phyloP scores from a whole-genome alignment of 371 early-diverging fungal genomes.

The Actinomortierella wolfii region DNA sequence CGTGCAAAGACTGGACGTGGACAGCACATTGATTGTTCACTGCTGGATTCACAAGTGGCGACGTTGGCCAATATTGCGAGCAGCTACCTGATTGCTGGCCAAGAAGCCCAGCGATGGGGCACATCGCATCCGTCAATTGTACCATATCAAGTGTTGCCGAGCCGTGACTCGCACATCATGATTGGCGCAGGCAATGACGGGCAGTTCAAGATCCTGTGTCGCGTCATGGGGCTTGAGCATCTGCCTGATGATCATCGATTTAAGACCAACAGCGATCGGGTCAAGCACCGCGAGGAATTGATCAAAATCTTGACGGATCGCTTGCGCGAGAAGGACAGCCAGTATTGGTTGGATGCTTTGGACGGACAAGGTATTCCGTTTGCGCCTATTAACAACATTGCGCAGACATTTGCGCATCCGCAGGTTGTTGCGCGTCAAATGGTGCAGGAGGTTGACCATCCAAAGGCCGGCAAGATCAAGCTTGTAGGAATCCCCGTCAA shows the following conservation, averaged over 20 bases:
- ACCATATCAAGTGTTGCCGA: slow-evolving; percentile 88
- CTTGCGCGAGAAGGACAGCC: slow-evolving; percentile 56
- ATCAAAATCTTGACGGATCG: slow-evolving; percentile 57
- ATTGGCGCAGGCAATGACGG: slow-evolving; percentile 90
- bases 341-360: slow-evolving; percentile 68
- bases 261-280: slow-evolving; percentile 72
- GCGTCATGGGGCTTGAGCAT: slow-evolving; percentile 53
- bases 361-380: slow-evolving; percentile 78
- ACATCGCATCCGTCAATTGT: slow-evolving; percentile 91
- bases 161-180: slow-evolving; percentile 84
- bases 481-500: slow-evolving; percentile 82
- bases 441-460: slow-evolving; percentile 83
- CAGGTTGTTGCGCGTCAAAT: slow-evolving; percentile 81
- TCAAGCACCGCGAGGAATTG: slow-evolving; percentile 70
- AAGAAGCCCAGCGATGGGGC: slow-evolving; percentile 85
- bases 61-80: slow-evolving; percentile 89
- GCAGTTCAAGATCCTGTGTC: slow-evolving; percentile 75
- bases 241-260: slow-evolving; percentile 59
- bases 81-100: slow-evolving; percentile 81
- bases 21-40: slow-evolving; percentile 85
- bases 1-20: slow-evolving; percentile 71
- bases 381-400: slow-evolving; percentile 86
- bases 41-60: slow-evolving; percentile 87
- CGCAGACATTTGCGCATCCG: slow-evolving; percentile 86
- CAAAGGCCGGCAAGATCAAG: slow-evolving; percentile 77